A percentile compares a stretch with the other conserved stretches of the same genome.
Conservation (phyloP, 768 basidiomycete genomes). For the Cystoderma amianthinum region DNA sequence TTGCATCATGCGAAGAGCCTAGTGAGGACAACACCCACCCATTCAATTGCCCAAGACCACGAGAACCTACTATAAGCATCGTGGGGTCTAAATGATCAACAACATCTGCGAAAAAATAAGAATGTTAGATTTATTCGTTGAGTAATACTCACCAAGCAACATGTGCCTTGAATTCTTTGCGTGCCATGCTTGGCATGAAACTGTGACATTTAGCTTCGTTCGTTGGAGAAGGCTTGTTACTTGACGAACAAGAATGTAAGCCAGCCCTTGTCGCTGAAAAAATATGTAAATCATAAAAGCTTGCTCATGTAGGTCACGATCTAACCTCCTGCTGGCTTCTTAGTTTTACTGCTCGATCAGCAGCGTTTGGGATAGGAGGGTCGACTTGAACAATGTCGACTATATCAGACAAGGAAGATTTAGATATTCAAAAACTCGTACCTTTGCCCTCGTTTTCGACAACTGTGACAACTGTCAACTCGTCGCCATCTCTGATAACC, state of each 20-base stretch:
- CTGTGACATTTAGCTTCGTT: conserved; percentile 78
- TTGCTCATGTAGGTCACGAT: conserved; percentile 1
- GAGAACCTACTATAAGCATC: conserved; percentile 94
- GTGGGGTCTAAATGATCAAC: conserved; percentile 83
- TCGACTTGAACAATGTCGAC: conserved; percentile 39
- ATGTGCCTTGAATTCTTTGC: conserved; percentile 93
- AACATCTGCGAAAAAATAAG: conserved; percentile 41
- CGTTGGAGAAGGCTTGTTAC: conserved; percentile 86
- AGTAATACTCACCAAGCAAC: conserved; percentile 53
- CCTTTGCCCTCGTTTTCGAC: conserved; percentile 91
- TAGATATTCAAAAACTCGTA: conserved; percentile 22
- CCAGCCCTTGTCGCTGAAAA: conserved; percentile 74
- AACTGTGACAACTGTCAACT: conserved; percentile 85
- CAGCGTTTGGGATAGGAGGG: conserved; percentile 58
- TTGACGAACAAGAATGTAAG: conserved; percentile 86
- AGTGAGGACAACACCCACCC: conserved; percentile 41
- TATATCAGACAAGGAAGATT: conserved; percentile 3
- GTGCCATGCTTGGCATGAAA: conserved; percentile 94
- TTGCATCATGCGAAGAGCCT: conserved; percentile 8
- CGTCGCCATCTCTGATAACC: conserved; percentile 90
- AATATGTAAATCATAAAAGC: conserved; percentile 5
- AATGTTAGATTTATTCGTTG: background rate
- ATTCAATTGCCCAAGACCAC: conserved; percentile 81
- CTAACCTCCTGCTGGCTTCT: conserved; percentile 88
- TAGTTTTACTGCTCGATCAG: conserved; percentile 73